These are phyloP conservation scores for Plasmodium malariae DNA, from an alignment of 169 alveolate species.

Conservation along the genomic window DNA sequence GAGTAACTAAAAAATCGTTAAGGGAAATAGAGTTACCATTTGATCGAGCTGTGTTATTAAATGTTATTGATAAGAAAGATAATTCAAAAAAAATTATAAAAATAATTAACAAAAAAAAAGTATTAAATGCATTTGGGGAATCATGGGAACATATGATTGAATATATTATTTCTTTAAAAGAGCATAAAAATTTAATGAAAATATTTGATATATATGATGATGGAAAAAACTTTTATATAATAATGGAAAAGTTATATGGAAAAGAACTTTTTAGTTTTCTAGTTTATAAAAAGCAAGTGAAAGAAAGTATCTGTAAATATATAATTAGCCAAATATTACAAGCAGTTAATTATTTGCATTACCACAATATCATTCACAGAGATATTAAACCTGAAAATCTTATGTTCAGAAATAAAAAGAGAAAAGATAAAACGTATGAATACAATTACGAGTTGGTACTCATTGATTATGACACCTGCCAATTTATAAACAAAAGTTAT, in stretches of 20 bases:
- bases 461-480: slow-evolving; percentile 90
- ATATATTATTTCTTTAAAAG: slow-evolving; percentile 85
- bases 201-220: slow-evolving; percentile 90
- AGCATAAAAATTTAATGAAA: slow-evolving; percentile 88
- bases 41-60: slow-evolving; percentile 82
- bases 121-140: slow-evolving; percentile 81
- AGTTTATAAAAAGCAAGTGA: slow-evolving; percentile 89
- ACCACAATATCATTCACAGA: slow-evolving; percentile 85
- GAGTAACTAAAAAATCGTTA: slow-evolving; percentile 9
- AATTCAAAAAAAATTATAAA: slow-evolving; percentile 83
- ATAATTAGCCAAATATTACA: slow-evolving; percentile 89
- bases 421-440: slow-evolving; percentile 78
- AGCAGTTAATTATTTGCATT: slow-evolving; percentile 90
- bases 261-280: slow-evolving; percentile 92
- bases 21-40: slow-evolving; percentile 56
- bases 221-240: slow-evolving; percentile 86
- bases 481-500: slow-evolving; percentile 70
- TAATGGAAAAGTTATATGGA: slow-evolving; percentile 91
- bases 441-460: slow-evolving; percentile 85
- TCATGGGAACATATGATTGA: slow-evolving; percentile 90
- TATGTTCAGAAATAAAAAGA: slow-evolving; percentile 86
- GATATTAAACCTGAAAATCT: slow-evolving; percentile 91
- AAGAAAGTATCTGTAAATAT: slow-evolving; percentile 92
- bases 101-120: slow-evolving; percentile 82
- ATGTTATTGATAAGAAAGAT: slow-evolving; percentile 81